Conservation (phyloP, 2,329 filamentous ascomycete genomes). For the Didymellaceae sp. region DNA sequence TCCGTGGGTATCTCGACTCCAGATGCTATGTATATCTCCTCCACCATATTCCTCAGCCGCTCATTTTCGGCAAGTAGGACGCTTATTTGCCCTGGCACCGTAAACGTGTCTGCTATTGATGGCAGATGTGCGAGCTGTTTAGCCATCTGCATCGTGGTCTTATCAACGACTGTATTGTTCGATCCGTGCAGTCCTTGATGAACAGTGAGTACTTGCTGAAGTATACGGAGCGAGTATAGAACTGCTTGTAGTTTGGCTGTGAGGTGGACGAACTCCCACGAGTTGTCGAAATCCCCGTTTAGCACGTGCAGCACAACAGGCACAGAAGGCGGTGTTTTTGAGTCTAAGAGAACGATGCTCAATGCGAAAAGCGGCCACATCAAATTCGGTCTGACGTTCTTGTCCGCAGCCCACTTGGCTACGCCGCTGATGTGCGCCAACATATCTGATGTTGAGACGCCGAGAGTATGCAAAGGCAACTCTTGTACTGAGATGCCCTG, state of each 20-base stretch:
- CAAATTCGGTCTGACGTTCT: constrained; percentile 17
- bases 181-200: constrained; percentile 18
- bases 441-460: constrained; percentile 16
- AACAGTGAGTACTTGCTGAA: constrained; percentile 47
- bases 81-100: constrained; percentile 33
- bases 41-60: constrained; percentile 24
- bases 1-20: constrained; percentile 30
- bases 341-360: constrained; percentile 28
- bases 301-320: constrained; percentile 29
- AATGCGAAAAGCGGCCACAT: constrained; percentile 38
- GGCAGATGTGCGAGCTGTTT: constrained; percentile 32
- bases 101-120: constrained; percentile 31
- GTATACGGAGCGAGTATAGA: constrained; percentile 53
- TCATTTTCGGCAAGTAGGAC: constrained; percentile 24
- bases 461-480: constrained; percentile 1
- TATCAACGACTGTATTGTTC: not conserved
- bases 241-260: constrained; percentile 50
- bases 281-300: constrained; percentile 40
- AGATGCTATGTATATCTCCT: constrained; percentile 37
- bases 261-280: constrained; percentile 50
- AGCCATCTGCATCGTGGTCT: constrained; percentile 16
- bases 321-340: constrained; percentile 29
- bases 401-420: constrained; percentile 24
- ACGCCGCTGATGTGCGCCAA: constrained; percentile 22
- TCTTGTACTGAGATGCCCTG: constrained; percentile 34